Evolutionary conservation across 768 basidiomycete species (phyloP), one percentile per base, ranked within the genome.

Genomic region (Chalciporus pseudorubinellus): DNA sequence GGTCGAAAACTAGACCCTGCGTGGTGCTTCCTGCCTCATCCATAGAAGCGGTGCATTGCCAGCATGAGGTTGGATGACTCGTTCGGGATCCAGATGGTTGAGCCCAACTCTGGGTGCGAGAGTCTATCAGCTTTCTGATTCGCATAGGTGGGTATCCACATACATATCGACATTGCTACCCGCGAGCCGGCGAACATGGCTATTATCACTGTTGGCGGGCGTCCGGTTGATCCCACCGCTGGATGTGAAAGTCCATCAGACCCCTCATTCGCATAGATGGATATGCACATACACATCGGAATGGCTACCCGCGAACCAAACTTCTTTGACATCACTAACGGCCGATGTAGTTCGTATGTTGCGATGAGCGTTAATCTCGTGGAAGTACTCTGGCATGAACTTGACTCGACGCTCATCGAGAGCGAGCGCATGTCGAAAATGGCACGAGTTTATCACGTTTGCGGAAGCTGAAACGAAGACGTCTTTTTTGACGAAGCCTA

Each of bases 361-460:
- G n/a, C 24, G 19, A 33, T 31, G 44, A 6, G 44, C 31, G 9
- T 58, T 58, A 34, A 52, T 11, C 29, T 56, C 57, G 13, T 5
- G 1, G 26, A 58, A 58, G 39, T 51, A 56, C 36, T 58, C 57
- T 0, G 54, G 57, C 29, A 52, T 42, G 46, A 58, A 58, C 22
- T 49, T 52, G 28, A 56, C 57, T 19, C 57, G 50, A 36, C 28
- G 36, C n/a, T 56, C 57, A 24, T 58, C 57, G 22, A 58, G 54
- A 26, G 50, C 50, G 14, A 58, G 57, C 2, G 55, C 50, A 11
- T 57, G 57, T 24, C 57, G 55, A 33, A 58, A 52, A 45, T 50
- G 55, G 13, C 50, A 58, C 6, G 57, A 44, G 6, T 56, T 42
- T 19, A 40, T 51, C 4, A 44, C 57, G 1, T 55, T 29, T 2